Evolutionary conservation across 2,329 filamentous ascomycete species (phyloP).

Genomic region (Thermoascus crustaceus): DNA sequence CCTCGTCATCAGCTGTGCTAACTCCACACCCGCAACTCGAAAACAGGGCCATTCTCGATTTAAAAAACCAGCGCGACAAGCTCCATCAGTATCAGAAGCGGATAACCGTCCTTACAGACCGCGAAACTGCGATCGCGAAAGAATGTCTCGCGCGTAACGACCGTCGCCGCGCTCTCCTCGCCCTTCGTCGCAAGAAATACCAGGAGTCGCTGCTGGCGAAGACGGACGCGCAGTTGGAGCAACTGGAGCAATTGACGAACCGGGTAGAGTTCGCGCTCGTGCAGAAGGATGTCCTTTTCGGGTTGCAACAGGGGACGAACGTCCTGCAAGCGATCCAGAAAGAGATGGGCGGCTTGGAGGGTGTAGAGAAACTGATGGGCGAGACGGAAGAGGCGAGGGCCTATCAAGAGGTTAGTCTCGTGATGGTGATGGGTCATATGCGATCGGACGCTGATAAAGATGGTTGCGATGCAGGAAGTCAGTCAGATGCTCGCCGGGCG

Average conservation of each 20-base stretch:
- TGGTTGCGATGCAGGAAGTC: constrained; percentile 57
- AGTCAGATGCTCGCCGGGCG: constrained; percentile 81
- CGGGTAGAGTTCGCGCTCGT: constrained; percentile 94
- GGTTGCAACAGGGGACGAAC: constrained; percentile 80
- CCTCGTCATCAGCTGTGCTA: constrained; percentile 1
- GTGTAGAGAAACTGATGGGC: constrained; percentile 90
- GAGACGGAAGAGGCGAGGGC: constrained; percentile 84
- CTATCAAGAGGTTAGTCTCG: constrained; percentile 64
- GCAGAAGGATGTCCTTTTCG: constrained; percentile 92
- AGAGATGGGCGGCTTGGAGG: constrained; percentile 92
- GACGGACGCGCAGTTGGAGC: constrained; percentile 88
- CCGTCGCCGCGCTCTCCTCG: constrained; percentile 73
- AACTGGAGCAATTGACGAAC: constrained; percentile 78
- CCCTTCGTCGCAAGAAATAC: constrained; percentile 91
- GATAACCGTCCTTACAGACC: constrained; percentile 75
- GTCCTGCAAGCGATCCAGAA: constrained; percentile 86
- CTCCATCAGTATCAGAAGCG: constrained; percentile 92
- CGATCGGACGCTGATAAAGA: constrained; percentile 5
- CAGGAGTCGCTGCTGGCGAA: constrained; percentile 82
- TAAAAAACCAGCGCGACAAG: constrained; percentile 96
- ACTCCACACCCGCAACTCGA: constrained; percentile 6
- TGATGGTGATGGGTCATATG: background rate
- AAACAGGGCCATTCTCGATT: constrained; percentile 83
- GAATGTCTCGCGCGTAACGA: constrained; percentile 74
- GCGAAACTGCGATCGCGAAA: constrained; percentile 78